Evolutionary conservation across 2,329 filamentous ascomycete genomes (phyloP).

Genomic region (Clarireedia monteithiana): DNA sequence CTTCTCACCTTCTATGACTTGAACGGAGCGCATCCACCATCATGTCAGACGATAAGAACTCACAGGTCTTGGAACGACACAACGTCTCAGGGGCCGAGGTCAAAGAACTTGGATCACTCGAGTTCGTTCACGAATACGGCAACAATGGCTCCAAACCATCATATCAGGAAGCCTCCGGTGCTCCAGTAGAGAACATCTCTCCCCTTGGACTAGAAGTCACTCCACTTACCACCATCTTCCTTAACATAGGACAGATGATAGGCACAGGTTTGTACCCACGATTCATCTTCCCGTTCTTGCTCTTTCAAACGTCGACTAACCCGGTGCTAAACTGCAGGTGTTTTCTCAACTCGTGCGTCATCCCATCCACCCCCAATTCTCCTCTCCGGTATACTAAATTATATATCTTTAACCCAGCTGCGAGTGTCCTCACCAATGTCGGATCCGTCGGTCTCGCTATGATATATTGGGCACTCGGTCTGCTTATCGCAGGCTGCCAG

Average conservation of each 20-base stretch:
- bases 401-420: conserved; percentile 41
- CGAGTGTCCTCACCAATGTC: conserved; percentile 48
- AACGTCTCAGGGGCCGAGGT: not conserved
- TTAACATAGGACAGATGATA: conserved; percentile 57
- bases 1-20: not conserved
- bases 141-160: conserved; percentile 39
- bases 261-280: conserved; percentile 34
- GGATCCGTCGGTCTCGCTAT: conserved; percentile 56
- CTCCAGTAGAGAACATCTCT: conserved; percentile 50
- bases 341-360: conserved; percentile 52
- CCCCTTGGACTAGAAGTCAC: conserved; percentile 53
- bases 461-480: conserved; percentile 58
- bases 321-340: conserved; percentile 29
- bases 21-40: not conserved
- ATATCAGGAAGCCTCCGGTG: conserved; percentile 50
- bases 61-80: not conserved
- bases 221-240: conserved; percentile 46
- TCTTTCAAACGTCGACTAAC: too few relatives aligned
- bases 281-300: too few relatives aligned
- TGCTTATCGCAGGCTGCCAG: conserved; percentile 46
- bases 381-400: conserved; percentile 10
- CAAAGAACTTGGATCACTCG: conserved; percentile 8
- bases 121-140: conserved; percentile 25
- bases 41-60: not conserved
- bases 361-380: not conserved